phyloP scores from a whole-genome alignment of 2,329 filamentous ascomycete species.

The Gliomastix tumulicola region DNA sequence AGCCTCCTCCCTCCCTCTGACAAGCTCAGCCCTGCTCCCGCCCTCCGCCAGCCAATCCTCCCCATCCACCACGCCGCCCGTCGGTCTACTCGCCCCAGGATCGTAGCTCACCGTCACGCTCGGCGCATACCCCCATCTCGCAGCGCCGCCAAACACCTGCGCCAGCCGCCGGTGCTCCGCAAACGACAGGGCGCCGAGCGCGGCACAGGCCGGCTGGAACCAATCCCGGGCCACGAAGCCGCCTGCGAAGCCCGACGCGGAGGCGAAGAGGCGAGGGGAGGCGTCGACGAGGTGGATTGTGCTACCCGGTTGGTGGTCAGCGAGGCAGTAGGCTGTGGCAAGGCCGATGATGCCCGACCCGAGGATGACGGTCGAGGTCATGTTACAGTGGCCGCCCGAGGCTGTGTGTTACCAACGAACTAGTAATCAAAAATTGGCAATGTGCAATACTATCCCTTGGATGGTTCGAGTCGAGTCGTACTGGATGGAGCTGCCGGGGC shows the following conservation, averaged over 20 bases:
- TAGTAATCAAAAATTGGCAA: too few relatives aligned
- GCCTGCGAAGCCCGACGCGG: conserved; percentile 66
- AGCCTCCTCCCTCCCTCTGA: conserved; percentile 20
- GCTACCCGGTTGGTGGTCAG: conserved; percentile 32
- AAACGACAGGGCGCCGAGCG: conserved; percentile 62
- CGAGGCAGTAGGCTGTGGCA: conserved; percentile 67
- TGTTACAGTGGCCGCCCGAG: too few relatives aligned
- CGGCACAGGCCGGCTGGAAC: conserved; percentile 51
- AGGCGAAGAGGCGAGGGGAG: conserved; percentile 55
- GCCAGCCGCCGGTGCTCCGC: conserved; percentile 61
- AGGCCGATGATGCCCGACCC: conserved; percentile 65
- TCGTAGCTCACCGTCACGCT: conserved; percentile 53
- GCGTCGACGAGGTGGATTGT: conserved; percentile 40
- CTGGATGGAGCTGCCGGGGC: too few relatives aligned
- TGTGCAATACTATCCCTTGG: too few relatives aligned
- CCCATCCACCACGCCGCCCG: too few relatives aligned
- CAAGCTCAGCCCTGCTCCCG: conserved; percentile 41
- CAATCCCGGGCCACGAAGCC: conserved; percentile 71
- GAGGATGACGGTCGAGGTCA: conserved; percentile 55
- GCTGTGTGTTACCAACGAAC: too few relatives aligned
- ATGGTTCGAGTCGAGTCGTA: too few relatives aligned
- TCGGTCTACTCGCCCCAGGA: conserved; percentile 33
- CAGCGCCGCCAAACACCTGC: conserved; percentile 45
- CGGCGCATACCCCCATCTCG: conserved; percentile 40
- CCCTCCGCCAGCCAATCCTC: conserved; percentile 54